A percentile compares a stretch with the other conserved stretches of the same genome.
Evolutionary conservation across 2,329 filamentous ascomycete species (phyloP).

Genomic region (Colletotrichum caudatum): DNA sequence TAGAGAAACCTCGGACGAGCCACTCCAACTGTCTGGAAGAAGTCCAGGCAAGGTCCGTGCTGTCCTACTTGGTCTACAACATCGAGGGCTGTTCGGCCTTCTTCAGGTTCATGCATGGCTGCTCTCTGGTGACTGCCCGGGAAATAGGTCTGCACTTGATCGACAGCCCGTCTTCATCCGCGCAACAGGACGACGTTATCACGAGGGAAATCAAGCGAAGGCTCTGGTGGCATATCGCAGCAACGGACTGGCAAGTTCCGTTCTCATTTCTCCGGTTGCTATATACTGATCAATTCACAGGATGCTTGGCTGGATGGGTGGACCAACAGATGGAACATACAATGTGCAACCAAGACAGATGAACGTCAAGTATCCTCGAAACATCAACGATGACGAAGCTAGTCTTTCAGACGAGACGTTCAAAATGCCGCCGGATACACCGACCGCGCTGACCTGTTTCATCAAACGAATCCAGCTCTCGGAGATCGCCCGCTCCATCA

Average conservation of each 20-base stretch:
- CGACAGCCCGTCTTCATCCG: slow-evolving; percentile 49
- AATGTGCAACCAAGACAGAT: slow-evolving; percentile 55
- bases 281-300: slow-evolving; percentile 41
- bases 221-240: slow-evolving; percentile 59
- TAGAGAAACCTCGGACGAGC: slow-evolving; percentile 51
- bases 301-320: slow-evolving; percentile 53
- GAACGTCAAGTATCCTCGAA: slow-evolving; percentile 53
- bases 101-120: slow-evolving; percentile 49
- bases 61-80: slow-evolving; percentile 55
- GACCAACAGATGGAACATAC: slow-evolving; percentile 52
- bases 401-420: slow-evolving; percentile 47
- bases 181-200: slow-evolving; percentile 43
- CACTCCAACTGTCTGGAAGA: slow-evolving; percentile 49
- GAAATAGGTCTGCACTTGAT: slow-evolving; percentile 55
- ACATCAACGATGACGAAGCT: slow-evolving; percentile 55
- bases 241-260: slow-evolving; percentile 54
- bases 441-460: slow-evolving; percentile 54
- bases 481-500: slow-evolving; percentile 52
- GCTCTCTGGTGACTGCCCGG: slow-evolving; percentile 39
- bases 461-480: slow-evolving; percentile 54
- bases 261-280: neutral
- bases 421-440: slow-evolving; percentile 48
- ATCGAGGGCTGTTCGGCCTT: slow-evolving; percentile 52
- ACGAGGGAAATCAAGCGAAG: slow-evolving; percentile 55
- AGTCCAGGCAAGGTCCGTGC: slow-evolving; percentile 53